Evolutionary conservation across 1,284 basidiomycete species (phyloP), one percentile per base, ranked within the genome.

Genomic region (Papiliotrema nemorosa): DNA sequence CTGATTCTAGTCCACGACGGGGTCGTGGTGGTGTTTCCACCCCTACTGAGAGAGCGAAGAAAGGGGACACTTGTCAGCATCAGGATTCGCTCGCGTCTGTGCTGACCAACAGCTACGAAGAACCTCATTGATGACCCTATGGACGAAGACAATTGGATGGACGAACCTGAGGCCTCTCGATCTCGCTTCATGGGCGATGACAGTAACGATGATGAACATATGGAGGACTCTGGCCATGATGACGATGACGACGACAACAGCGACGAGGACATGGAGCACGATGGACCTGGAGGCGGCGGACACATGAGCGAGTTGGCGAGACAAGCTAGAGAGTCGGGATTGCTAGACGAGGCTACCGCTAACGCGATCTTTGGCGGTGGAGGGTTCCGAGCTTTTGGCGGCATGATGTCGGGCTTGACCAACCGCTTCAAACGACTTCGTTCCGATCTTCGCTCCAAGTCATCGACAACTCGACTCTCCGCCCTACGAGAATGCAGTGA

Each of bases 401-500:
- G 89, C 27, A 88, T 90, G 75, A 90, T 93, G 87, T 82, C 88
- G 60, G 87, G 87, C 21, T 80, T 90, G 40, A 86, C 85, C n/a
- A 82, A 55, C 49, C 84, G 91, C 43, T 82, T 96, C 73, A 91
- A 92, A 80, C 84, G 84, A 14, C 87, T 96, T 79, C 79, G 94
- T 55, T 86, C 82, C 71, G 88, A 90, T 69, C 89, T 97, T 79
- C 90, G 90, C 71, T 77, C 83, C 18, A 85, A 86, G 21, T 87
- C 87, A 67, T 81, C 85, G 5, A 85, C 88, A 0, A 87, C 86
- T 24, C 84, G 90, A 41, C 83, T 97, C 45, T 78, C 92, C 44
- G 91, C 92, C 3, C 78, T 99, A 14, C 91, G 97, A 67, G 94
- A 98, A 68, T 83, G 97, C 49, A 91, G 88, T 69, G 96, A 98